These are phyloP conservation scores for Boletus hoseneyae DNA, from an alignment of 1,284 basidiomycete genomes.

Conservation along the genomic window DNA sequence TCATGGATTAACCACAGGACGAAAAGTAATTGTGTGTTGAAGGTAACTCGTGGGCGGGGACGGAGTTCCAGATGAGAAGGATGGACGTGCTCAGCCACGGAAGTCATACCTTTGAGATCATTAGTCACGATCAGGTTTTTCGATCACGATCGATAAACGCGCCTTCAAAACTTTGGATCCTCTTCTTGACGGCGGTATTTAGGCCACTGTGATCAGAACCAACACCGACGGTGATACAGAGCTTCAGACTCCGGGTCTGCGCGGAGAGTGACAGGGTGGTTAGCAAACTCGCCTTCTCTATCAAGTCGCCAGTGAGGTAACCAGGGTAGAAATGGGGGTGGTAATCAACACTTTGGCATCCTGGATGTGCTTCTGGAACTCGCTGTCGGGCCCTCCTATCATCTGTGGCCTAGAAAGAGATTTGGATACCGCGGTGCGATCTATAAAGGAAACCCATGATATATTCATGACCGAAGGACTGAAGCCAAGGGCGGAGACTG, in stretches of 20 bases:
- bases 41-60: conserved; percentile 53
- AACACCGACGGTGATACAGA: conserved; percentile 90
- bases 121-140: conserved; percentile 41
- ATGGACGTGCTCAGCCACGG: conserved; percentile 89
- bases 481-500: conserved; percentile 42
- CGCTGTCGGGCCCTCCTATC: conserved; percentile 51
- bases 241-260: conserved; percentile 88
- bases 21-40: conserved; percentile 9
- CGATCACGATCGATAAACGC: conserved; percentile 5
- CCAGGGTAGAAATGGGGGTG: conserved; percentile 55
- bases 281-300: conserved; percentile 28
- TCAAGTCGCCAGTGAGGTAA: conserved; percentile 53
- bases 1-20: not conserved
- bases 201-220: conserved; percentile 92
- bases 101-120: conserved; percentile 57
- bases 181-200: conserved; percentile 78
- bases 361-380: conserved; percentile 46
- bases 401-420: conserved; percentile 38
- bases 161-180: conserved; percentile 76
- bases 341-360: conserved; percentile 38
- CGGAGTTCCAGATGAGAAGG: conserved; percentile 70
- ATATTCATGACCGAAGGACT: conserved; percentile 47
- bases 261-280: not conserved
- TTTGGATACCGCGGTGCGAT: conserved; percentile 3
- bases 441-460: conserved; percentile 21